Conservation (phyloP, 768 basidiomycete genomes). For the Boletus fagicola region DNA sequence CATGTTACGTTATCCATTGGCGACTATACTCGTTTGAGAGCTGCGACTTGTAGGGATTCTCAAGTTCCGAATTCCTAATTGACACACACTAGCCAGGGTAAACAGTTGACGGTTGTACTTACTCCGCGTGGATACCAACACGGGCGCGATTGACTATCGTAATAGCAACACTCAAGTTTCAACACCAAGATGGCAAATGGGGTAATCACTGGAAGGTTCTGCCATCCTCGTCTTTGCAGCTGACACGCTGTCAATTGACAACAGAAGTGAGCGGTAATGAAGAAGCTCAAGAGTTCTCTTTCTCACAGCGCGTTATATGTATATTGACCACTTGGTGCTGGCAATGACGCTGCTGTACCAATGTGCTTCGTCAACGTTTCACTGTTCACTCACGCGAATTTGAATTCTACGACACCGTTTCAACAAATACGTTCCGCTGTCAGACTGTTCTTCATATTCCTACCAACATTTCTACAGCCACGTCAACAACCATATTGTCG, state of each 20-base stretch:
- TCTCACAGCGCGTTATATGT: not conserved
- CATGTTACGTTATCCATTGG: not conserved
- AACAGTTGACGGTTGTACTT: not conserved
- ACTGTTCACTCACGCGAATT: not conserved
- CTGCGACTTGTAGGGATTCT: not conserved
- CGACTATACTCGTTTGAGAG: not conserved
- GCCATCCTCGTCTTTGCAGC: not conserved
- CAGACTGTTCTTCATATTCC: not conserved
- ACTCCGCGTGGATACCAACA: not conserved
- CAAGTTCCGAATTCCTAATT: not conserved
- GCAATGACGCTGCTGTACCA: not conserved
- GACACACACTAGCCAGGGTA: constrained; percentile 1
- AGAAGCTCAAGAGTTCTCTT: not conserved
- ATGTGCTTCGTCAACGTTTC: not conserved
- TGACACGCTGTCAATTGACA: not conserved
- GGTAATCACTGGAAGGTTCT: not conserved
- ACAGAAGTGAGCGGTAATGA: constrained; percentile 6
- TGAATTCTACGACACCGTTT: constrained; percentile 14
- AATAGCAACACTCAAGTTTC: constrained; percentile 16
- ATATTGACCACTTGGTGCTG: not conserved
- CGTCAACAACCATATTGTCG: not conserved
- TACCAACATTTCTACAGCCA: not conserved
- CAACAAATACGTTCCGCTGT: constrained; percentile 7
- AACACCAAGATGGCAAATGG: not conserved
- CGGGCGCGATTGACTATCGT: not conserved